Evolutionary conservation across 805 yeast genomes (phyloP), one percentile per base, ranked within the genome.

Genomic region (Isabelozyma pseudorhagii): DNA sequence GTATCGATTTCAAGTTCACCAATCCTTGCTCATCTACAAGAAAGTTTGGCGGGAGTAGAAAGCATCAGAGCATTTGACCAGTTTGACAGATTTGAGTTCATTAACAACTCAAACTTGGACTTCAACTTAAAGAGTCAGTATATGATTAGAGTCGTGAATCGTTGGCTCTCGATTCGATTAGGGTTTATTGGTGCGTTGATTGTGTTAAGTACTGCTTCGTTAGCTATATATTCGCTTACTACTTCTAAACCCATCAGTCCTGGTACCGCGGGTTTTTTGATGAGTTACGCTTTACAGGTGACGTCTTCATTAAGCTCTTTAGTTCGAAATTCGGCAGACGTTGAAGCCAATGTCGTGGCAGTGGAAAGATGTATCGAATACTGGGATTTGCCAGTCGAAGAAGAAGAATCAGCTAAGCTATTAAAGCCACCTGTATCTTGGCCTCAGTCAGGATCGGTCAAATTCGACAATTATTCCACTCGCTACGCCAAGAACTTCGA

Each of bases 11-110:
- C 93, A 5, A 78, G 81, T 59, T 81, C 89, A 49, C 97, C 97
- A 3, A 82, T 89, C 14, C 87, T 80, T 71, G 87, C 96, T 0
- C 90, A 87, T 56, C 77, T 91, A 54, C 92, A 88, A 61, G 97
- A 91, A 61, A 83, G 91, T 2, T 68, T 91, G 45, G 78, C 77
- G 31, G 97, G 97, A 10, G 80, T 85, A 18, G 82, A 83, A 44
- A 91, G 96, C 0, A 83, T 91, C 49, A 75, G 86, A 44, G 97
- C 97, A 0, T 92, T 79, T 60, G 72, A 77, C n/a, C 96, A 89
- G 54, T 67, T 67, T 27, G 75, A 72, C 5, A 74, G 96, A 50
- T 91, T 90, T 66, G 69, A 72, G 21, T 78, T 66, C 59, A 74
- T 81, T 50, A 85, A 85, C 62, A 63, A 68, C 34, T 68, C 74